Evolutionary conservation across 352 stramenopile species (phyloP), one percentile per base, ranked within the genome.

Genomic region (Pythium inflatum): DNA sequence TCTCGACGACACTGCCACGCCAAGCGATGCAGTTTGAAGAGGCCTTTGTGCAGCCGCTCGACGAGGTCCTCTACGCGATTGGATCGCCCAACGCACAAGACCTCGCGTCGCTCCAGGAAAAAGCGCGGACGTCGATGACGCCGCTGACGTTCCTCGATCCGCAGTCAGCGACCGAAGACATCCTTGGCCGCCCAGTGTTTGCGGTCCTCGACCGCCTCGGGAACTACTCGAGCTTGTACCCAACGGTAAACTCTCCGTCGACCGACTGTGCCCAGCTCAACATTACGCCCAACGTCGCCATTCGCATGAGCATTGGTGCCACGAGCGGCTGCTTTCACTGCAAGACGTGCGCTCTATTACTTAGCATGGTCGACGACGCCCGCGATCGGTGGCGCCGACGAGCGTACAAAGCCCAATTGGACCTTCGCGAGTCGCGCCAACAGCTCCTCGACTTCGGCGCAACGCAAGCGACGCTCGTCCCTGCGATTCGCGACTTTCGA

Each of bases 301-400:
- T 73, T 31, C 80, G 83, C 36, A 93, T 92, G 85, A 85, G 67
- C 8, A 67, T 87, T 40, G 85, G 80, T 0, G 80, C 71, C 0
- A 24, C 61, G 18, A 89, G 80, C 2, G 84, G 85, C 14, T 93
- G 83, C 40, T 92, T 90, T 55, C 77, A 72, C 24, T 93, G 85
- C 54, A 87, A 89, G 55, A 74, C 73, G 3, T 93, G 85, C 65
- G 66, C 76, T 7, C 50, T 49, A 20, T 68, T 92, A 1, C 45
- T 40, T 5, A 57, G 78, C 6, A 71, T 86, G 11, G 55, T 89
- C 8, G 54, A 38, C 9, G 68, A 72, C 8, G 70, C 79, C 0
- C 66, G 68, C 33, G 81, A 79, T 11, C 66, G 71, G 4, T 91
- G 85, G 80, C 65, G 71, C 25, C 75, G 70, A 2, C 66, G 79